These are phyloP conservation scores for Candida hungchunana DNA, from an alignment of 805 yeast genomes.

Conservation along the genomic window DNA sequence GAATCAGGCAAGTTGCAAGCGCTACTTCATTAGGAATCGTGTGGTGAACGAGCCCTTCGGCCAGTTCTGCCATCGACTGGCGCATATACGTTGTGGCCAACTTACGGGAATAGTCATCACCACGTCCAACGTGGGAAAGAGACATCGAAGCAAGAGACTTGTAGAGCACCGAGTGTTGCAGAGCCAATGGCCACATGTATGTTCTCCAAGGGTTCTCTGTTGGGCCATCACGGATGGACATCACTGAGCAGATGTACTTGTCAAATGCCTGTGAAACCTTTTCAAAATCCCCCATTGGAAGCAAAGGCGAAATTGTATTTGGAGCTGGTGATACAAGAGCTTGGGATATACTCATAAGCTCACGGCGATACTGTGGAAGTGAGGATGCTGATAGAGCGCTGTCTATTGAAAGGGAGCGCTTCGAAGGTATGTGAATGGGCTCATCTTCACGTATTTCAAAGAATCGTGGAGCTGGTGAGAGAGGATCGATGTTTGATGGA, in stretches of 20 bases:
- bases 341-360: constrained; percentile 17
- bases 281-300: constrained; percentile 15
- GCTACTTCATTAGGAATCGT: constrained; percentile 60
- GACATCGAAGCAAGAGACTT: constrained; percentile 68
- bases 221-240: constrained; percentile 63
- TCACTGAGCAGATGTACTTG: constrained; percentile 44
- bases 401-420: constrained; percentile 19
- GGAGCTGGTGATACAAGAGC: too few relatives aligned
- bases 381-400: constrained; percentile 18
- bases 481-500: constrained; percentile 18
- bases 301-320: too few relatives aligned
- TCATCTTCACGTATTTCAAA: constrained; percentile 5
- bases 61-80: constrained; percentile 53
- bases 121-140: constrained; percentile 50
- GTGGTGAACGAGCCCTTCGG: constrained; percentile 46
- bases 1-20: constrained; percentile 55
- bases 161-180: constrained; percentile 50
- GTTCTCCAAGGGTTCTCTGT: constrained; percentile 67
- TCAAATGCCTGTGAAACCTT: constrained; percentile 35
- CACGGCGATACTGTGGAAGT: constrained; percentile 23
- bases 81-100: constrained; percentile 57
- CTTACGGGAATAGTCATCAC: constrained; percentile 40
- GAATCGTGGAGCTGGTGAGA: constrained; percentile 10
- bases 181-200: constrained; percentile 51
- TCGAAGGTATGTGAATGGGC: constrained; percentile 6